Conservation (phyloP, 805 yeast genomes). For the Metschnikowia baotianmanensis region DNA sequence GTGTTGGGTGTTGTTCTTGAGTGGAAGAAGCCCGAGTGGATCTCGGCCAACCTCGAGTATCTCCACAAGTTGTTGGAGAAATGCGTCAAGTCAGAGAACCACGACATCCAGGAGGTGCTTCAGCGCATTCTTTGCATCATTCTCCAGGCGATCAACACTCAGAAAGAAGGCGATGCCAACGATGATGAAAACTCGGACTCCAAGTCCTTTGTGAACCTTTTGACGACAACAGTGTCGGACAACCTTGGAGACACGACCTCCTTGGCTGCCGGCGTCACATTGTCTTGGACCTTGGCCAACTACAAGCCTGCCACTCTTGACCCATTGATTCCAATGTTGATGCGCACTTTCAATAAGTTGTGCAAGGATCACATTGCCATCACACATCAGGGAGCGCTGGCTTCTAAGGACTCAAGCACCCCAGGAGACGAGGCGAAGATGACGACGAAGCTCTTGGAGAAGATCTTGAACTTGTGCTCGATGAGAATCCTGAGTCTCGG, state of each 20-base stretch:
- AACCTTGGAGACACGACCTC: slow-evolving; percentile 74
- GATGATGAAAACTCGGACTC: slow-evolving; percentile 62
- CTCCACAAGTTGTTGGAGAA: slow-evolving; percentile 76
- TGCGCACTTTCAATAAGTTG: slow-evolving; percentile 85
- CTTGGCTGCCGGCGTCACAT: slow-evolving; percentile 82
- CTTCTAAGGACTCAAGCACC: slow-evolving; percentile 27
- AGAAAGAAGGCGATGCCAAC: slow-evolving; percentile 33
- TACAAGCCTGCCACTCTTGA: slow-evolving; percentile 74
- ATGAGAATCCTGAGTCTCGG: slow-evolving; percentile 83
- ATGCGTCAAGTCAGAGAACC: slow-evolving; percentile 77
- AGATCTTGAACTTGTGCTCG: slow-evolving; percentile 72
- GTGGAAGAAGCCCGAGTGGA: slow-evolving; percentile 78
- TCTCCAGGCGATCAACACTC: slow-evolving; percentile 59
- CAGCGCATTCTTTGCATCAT: slow-evolving; percentile 73
- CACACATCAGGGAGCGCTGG: slow-evolving; percentile 48
- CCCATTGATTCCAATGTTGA: slow-evolving; percentile 67
- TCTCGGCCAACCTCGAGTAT: slow-evolving; percentile 63
- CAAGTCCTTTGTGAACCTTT: slow-evolving; percentile 55
- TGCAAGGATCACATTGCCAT: slow-evolving; percentile 82
- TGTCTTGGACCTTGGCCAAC: slow-evolving; percentile 76
- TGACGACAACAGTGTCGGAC: slow-evolving; percentile 71
- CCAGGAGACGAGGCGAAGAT: slow-evolving; percentile 74
- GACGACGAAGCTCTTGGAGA: slow-evolving; percentile 73
- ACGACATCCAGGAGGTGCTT: slow-evolving; percentile 80
- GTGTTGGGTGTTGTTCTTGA: slow-evolving; percentile 81